Percentiles rank a stretch among this genome's conserved stretches.
phyloP scores from a whole-genome alignment of 2,329 filamentous ascomycete genomes.

The Calycina marina region DNA sequence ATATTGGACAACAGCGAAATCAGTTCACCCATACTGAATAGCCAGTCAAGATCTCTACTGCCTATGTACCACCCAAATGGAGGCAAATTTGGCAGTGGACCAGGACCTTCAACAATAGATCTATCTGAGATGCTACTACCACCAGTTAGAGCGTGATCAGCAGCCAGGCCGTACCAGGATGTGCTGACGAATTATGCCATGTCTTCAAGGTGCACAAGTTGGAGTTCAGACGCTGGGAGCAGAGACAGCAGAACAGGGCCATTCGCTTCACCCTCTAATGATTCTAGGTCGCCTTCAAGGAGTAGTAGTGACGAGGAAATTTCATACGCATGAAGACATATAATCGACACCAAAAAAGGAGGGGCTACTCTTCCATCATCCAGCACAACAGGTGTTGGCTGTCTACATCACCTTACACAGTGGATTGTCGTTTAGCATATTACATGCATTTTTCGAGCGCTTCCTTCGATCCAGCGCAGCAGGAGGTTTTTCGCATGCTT shows the following conservation, averaged over 20 bases:
- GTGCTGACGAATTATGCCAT: conserved; percentile 28
- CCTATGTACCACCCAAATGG: conserved; percentile 10
- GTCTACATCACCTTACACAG: too few relatives aligned
- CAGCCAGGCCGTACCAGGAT: conserved; percentile 34
- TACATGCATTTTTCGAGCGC: too few relatives aligned
- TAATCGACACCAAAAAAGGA: too few relatives aligned
- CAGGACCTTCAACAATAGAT: conserved; percentile 12
- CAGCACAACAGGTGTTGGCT: too few relatives aligned
- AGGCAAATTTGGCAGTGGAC: conserved; percentile 14
- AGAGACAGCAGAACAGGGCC: conserved; percentile 31
- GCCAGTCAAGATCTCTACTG: conserved; percentile 19
- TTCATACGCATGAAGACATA: too few relatives aligned
- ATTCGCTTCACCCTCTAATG: conserved; percentile 24
- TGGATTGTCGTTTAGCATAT: too few relatives aligned
- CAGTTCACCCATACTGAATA: conserved; percentile 12
- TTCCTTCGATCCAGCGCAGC: too few relatives aligned
- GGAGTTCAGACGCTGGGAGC: conserved; percentile 43
- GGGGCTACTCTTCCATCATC: too few relatives aligned
- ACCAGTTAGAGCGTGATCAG: conserved; percentile 29
- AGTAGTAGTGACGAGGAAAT: conserved; percentile 47
- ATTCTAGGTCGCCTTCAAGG: conserved; percentile 20
- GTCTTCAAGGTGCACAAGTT: conserved; percentile 49
- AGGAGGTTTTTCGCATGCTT: too few relatives aligned
- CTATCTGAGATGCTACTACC: conserved; percentile 35
- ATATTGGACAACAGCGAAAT: conserved; percentile 15